These are phyloP conservation scores for Alloteropsis angusta DNA, from an alignment of 202 grass and related monocot species.

Conservation along the genomic window DNA sequence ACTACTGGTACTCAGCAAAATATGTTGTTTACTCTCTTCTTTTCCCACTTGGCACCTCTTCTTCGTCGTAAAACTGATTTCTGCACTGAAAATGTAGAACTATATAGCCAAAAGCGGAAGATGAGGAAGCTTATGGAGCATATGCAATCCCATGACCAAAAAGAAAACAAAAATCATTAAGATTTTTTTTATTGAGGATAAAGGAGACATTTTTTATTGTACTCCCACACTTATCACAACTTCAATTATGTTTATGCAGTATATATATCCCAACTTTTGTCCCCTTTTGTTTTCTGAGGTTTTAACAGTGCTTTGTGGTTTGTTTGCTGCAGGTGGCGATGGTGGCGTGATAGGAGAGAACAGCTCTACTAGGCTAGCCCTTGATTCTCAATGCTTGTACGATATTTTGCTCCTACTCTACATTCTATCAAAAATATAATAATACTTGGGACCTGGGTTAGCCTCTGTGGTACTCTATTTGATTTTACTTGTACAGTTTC, in stretches of 20 bases:
- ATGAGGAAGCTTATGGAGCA: neutral
- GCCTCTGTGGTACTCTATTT: slow-evolving; percentile 1
- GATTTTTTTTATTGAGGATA: neutral
- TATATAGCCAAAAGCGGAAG: neutral
- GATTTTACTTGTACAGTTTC: slow-evolving; percentile 13
- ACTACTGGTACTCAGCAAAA: slow-evolving; percentile 64
- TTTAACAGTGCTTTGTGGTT: slow-evolving; percentile 23
- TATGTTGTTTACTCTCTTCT: neutral
- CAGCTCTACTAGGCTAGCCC: slow-evolving; percentile 59
- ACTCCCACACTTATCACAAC: neutral
- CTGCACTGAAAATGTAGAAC: neutral
- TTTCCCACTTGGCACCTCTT: neutral
- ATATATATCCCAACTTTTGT: neutral
- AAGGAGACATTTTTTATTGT: neutral
- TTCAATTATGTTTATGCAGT: neutral
- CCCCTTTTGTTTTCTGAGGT: neutral
- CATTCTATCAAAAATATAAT: neutral
- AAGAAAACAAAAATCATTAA: neutral
- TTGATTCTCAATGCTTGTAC: slow-evolving; percentile 7
- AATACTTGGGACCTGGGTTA: slow-evolving; percentile 16
- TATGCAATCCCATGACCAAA: slow-evolving; percentile 8
- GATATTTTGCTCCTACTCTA: slow-evolving; percentile 30
- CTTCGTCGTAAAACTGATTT: neutral
- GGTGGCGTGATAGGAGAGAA: slow-evolving; percentile 65
- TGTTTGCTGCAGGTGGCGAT: slow-evolving; percentile 55